Conservation (phyloP, 257 asterid species). For the Solanum sejunctum region DNA sequence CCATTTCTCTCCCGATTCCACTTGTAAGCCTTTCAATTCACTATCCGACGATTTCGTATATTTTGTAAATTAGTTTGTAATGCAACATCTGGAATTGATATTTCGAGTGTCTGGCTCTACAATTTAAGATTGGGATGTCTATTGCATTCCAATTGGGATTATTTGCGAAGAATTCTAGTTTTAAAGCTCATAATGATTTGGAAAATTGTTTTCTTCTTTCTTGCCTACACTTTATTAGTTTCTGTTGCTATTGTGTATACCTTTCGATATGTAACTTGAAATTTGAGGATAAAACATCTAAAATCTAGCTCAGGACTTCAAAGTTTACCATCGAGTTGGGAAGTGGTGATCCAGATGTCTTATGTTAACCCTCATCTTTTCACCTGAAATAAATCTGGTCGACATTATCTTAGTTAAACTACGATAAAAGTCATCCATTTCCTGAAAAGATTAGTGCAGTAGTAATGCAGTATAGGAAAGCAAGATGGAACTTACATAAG, state of each 20-base stretch:
- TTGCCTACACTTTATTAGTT: neutral
- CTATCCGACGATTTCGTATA: neutral
- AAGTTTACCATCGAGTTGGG: neutral
- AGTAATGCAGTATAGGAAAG: neutral
- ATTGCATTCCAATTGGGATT: neutral
- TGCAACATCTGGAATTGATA: neutral
- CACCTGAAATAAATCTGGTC: neutral
- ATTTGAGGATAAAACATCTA: neutral
- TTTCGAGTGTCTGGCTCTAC: neutral
- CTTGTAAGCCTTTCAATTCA: conserved; percentile 21
- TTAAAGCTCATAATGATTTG: neutral
- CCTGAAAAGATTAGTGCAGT: neutral
- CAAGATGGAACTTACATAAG: neutral
- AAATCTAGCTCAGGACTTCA: neutral
- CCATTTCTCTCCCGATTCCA: conserved; percentile 32
- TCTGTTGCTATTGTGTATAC: neutral
- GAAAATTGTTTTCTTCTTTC: neutral
- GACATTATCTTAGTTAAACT: neutral
- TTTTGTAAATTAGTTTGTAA: neutral
- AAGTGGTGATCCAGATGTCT: neutral
- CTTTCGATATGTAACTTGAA: neutral
- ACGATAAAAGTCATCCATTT: neutral
- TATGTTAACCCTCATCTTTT: neutral
- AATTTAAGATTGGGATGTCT: neutral
- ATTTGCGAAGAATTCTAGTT: neutral